A percentile compares a stretch with the other conserved stretches of the same genome.
These are phyloP conservation scores for Seminavis robusta DNA, from an alignment of 108 stramenopile genomes.

Conservation along the genomic window DNA sequence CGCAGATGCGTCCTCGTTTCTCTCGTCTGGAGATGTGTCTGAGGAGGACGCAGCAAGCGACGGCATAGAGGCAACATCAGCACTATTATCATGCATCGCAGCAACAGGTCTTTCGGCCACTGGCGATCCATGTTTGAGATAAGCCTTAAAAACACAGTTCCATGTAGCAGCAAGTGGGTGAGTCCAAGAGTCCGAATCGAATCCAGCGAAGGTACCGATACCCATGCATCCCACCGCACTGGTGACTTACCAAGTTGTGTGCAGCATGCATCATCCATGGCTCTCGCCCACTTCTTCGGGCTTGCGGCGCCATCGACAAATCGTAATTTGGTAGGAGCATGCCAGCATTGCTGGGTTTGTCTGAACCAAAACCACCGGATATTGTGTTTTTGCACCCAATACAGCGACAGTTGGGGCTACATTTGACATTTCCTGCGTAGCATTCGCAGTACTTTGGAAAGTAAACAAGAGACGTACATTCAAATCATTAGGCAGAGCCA, in stretches of 20 bases:
- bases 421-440: slow-evolving; percentile 80
- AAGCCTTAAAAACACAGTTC: slow-evolving; percentile 20
- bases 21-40: not conserved
- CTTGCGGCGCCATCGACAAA: not conserved
- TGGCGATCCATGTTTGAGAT: slow-evolving; percentile 48
- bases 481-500: slow-evolving; percentile 37
- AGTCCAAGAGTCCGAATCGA: not conserved
- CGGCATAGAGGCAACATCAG: slow-evolving; percentile 26
- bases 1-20: not conserved
- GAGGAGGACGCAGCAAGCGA: slow-evolving; percentile 22
- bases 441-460: slow-evolving; percentile 92
- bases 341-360: not conserved
- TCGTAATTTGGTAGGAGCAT: slow-evolving; percentile 2
- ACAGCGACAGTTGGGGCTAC: slow-evolving; percentile 89
- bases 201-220: not conserved
- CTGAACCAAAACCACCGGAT: slow-evolving; percentile 13
- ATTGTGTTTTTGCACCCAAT: slow-evolving; percentile 86
- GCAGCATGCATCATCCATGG: slow-evolving; percentile 40
- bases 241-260: slow-evolving; percentile 61
- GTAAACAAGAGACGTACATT: slow-evolving; percentile 15
- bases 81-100: slow-evolving; percentile 8
- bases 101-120: slow-evolving; percentile 5
- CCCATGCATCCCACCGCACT: not conserved
- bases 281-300: not conserved
- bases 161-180: not conserved